Base-by-base conservation (phyloP, 2,329 filamentous ascomycete species). In the Fusarium floridanum region DNA sequence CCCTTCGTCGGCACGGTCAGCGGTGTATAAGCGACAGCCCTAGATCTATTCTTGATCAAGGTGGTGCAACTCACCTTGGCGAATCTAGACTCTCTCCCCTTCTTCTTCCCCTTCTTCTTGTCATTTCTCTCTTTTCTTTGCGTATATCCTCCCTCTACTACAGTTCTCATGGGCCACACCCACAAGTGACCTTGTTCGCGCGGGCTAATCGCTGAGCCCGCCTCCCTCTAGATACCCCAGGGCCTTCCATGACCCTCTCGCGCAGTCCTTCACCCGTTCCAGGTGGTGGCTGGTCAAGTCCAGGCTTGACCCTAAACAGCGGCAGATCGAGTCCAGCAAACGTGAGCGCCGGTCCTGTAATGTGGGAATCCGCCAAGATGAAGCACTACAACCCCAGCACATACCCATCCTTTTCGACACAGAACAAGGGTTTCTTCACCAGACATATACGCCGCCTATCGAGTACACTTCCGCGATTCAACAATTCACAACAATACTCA, bases 251-350 rank as follows among this genome's bases (percentile, higher is more conserved):
- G 95, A 94, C 94, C 76, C 86, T 96, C 73, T 97, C 95, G 76
- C 91, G 95, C 84, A 97, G 94, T 81, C 94, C 95, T 61, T 98
- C 95, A 66, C 96, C 95, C 72, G 89, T 91, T 73, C 93, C 91
- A 71, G 93, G 93, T 79, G 95, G 94, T 81, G 95, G 95, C 78
- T 98, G 96, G 95, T 91, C 94, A 66, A 97, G 93, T 84, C 95
- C 93, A 66, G 94, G 92, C 74, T 88, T 94, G 80, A 93, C 91
- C 80, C 91, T 93, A 70, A 91, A 90, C 74, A 94, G 92, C 82
- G 92, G 92, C 71, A 89, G 90, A 76, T 90, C 91, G 41, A 95
- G 91, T 81, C 93, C 94, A 76, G 85, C 84, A 79, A 88, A 83
- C 81, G 84, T 86, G 66, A 90, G 88, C 81, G 88, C 88, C 70